A percentile compares a stretch with the other conserved stretches of the same genome.
Evolutionary conservation across 2,329 filamentous ascomycete species (phyloP).

Genomic region (Raffaelea ambrosiae): DNA sequence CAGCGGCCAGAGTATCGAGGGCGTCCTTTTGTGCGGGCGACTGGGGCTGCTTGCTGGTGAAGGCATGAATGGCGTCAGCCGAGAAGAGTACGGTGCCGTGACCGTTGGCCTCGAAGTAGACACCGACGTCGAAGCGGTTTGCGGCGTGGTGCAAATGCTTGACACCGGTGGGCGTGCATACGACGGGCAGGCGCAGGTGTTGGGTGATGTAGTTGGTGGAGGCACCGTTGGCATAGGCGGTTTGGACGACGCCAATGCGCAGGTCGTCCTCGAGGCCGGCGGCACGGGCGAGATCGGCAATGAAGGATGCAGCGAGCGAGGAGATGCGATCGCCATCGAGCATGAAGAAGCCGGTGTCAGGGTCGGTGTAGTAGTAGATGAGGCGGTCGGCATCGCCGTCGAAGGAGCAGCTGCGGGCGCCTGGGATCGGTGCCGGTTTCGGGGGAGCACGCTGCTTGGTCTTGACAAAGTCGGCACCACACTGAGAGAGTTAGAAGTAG

Average conservation of each 20-base stretch:
- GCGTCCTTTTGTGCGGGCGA: conserved; percentile 88
- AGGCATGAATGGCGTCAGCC: conserved; percentile 67
- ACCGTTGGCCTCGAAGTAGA: conserved; percentile 98
- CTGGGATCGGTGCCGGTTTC: conserved; percentile 65
- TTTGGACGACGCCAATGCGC: conserved; percentile 91
- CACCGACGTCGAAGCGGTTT: conserved; percentile 85
- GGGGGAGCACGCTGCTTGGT: conserved; percentile 88
- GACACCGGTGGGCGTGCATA: conserved; percentile 91
- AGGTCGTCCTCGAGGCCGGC: conserved; percentile 73
- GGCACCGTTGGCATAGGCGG: conserved; percentile 93
- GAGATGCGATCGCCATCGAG: conserved; percentile 96
- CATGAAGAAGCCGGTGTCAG: conserved; percentile 77
- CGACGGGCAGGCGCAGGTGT: conserved; percentile 77
- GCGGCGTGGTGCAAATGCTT: conserved; percentile 98
- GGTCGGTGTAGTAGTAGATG: conserved; percentile 88
- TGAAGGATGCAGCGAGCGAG: conserved; percentile 86
- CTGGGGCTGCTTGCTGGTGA: conserved; percentile 72
- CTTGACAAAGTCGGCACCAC: conserved; percentile 95
- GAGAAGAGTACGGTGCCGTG: conserved; percentile 97
- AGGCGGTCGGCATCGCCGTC: conserved; percentile 94
- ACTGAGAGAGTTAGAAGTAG: conserved; percentile 38
- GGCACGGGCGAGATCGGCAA: conserved; percentile 78
- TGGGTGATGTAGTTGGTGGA: conserved; percentile 89
- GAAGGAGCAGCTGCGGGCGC: conserved; percentile 78
- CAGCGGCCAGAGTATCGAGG: conserved; percentile 72